Percentiles rank a stretch among this genome's conserved stretches.
These are phyloP conservation scores for Cercospora nicotianae DNA, from an alignment of 2,329 filamentous ascomycete genomes.

Conservation along the genomic window DNA sequence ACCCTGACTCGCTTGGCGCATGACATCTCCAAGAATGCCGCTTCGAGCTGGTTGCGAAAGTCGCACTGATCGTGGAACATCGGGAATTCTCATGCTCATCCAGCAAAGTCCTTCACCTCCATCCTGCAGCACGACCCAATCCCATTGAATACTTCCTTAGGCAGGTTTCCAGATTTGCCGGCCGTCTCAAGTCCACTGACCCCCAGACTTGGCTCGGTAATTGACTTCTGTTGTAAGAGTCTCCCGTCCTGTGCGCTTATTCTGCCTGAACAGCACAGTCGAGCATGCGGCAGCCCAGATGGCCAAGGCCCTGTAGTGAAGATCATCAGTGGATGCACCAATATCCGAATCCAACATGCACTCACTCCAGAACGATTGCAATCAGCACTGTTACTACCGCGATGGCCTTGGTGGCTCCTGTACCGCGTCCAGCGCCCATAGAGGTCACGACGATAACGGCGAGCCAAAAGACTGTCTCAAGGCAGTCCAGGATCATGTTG, in stretches of 20 bases:
- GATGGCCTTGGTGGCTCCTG: neutral
- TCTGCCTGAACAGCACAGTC: neutral
- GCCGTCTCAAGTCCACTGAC: neutral
- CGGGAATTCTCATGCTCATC: neutral
- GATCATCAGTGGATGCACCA: neutral
- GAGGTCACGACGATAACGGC: constrained; percentile 38
- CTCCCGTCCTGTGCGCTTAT: neutral
- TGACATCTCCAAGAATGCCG: neutral
- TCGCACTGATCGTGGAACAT: neutral
- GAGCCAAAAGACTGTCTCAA: constrained; percentile 49
- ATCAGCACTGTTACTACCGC: constrained; percentile 1
- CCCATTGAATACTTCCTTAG: neutral
- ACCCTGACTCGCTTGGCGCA: neutral
- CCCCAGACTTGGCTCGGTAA: neutral
- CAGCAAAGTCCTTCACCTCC: neutral
- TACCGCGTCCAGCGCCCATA: constrained; percentile 18
- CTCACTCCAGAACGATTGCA: constrained; percentile 22
- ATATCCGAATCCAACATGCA: neutral
- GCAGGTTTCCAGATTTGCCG: neutral
- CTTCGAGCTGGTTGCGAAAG: neutral
- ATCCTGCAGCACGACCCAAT: neutral
- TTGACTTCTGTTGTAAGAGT: neutral
- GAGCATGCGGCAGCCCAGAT: neutral
- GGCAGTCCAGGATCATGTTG: constrained; percentile 43
- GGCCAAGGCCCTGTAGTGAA: neutral